Evolutionary conservation across 495 filamentous ascomycete species (phyloP).

Genomic region (Immersiella caudata): DNA sequence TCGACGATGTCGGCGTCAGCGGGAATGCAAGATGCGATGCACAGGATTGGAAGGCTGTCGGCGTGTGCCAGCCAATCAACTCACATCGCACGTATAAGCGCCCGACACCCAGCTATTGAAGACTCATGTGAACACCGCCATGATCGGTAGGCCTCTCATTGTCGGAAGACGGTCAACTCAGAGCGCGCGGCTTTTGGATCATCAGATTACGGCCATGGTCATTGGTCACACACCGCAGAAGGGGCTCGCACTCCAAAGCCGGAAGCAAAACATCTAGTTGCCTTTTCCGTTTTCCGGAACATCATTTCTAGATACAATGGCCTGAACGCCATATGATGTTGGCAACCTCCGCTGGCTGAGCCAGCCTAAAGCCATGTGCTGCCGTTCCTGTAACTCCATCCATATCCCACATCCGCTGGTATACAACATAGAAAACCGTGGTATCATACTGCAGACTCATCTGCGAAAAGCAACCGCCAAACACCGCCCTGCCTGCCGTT

Average conservation of each 20-base stretch:
- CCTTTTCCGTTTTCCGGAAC: not conserved
- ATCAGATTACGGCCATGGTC: not conserved
- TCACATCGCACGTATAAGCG: not conserved
- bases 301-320: slow-evolving; percentile 1
- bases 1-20: slow-evolving; percentile 1
- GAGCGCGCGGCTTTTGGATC: slow-evolving; percentile 14
- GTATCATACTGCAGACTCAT: slow-evolving; percentile 20
- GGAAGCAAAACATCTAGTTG: not conserved
- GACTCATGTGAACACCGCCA: not conserved
- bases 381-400: not conserved
- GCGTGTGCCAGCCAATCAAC: not conserved
- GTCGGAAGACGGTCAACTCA: not conserved
- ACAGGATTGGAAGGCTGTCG: not conserved
- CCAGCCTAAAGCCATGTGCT: not conserved
- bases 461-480: slow-evolving; percentile 6
- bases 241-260: not conserved
- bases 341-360: not conserved
- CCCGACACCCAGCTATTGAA: not conserved
- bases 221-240: not conserved
- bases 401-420: not conserved
- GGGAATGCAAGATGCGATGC: slow-evolving; percentile 2
- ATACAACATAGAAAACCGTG: slow-evolving; percentile 9
- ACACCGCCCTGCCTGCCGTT: not conserved
- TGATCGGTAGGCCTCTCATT: not conserved
- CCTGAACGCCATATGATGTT: not conserved